Base-by-base conservation (phyloP, 805 yeast genomes). In the Metschnikowia colocasiae region DNA sequence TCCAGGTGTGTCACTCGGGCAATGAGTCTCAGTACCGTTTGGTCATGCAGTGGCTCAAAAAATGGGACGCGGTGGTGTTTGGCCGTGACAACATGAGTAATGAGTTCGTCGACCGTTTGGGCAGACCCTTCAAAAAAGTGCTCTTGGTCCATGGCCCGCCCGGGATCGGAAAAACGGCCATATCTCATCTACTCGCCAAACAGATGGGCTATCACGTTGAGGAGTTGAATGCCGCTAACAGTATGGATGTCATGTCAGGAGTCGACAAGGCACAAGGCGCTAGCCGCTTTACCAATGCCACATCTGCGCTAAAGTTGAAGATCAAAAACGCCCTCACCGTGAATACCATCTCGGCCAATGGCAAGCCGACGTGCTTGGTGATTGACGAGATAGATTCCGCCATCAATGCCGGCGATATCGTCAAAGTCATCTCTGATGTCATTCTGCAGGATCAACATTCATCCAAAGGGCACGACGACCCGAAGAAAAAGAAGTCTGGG, bases 81-180 rank as follows among this genome's bases (percentile, higher is more conserved):
- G 59, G 64, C 3, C 65, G 59, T n/a, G 56, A 27, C 6, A 39
- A 10, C 37, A 16, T 18, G n/a, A 51, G 51, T 10, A 52, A 49
- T 13, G 43, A 43, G 18, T 41, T 40, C 13, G 56, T 53, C 1
- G 75, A 71, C 53, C 32, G 48, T 3, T 55, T 64, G 40, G 74
- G 73, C 5, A 50, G 75, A 12, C 75, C 74, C 5, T 68, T 63
- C 13, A 75, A 76, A 44, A 84, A 80, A 53, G 74, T 94, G 0
- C 61, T 94, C 18, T 68, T 94, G 34, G 76, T 94, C 9, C 89
- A 85, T 61, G 99, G 99, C 0, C 94, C 96, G 0, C 90, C 96
- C 0, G 99, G 99, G 1, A 75, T 85, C 15, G 99, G 99, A 8
- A 92, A 92, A 61, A 91, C 98, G 0, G 80, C 94, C 0, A 83